phyloP scores from a whole-genome alignment of 345 rosid species.

The Linum usitatissimum region DNA sequence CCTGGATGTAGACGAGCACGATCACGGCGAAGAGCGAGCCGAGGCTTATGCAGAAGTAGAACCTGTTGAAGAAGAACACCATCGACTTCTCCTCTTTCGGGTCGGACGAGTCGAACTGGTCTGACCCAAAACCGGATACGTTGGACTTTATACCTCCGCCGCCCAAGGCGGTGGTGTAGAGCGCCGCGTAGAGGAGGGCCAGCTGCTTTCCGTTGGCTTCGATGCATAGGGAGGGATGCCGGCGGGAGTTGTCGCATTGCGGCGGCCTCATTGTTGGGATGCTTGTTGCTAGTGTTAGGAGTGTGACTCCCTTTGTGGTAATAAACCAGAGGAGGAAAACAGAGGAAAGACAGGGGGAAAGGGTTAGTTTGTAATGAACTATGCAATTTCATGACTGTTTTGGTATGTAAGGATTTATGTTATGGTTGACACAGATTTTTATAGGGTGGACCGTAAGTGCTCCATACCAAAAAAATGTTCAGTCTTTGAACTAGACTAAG shows the following conservation, averaged over 20 bases:
- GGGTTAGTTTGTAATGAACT: not conserved
- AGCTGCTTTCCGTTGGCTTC: constrained; percentile 62
- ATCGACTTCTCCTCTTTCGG: constrained; percentile 69
- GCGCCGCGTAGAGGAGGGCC: constrained; percentile 62
- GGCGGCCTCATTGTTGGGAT: constrained; percentile 76
- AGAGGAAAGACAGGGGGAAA: not conserved
- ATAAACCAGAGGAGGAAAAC: not conserved
- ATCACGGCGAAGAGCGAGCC: constrained; percentile 75
- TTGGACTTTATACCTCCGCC: constrained; percentile 91
- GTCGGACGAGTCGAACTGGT: constrained; percentile 62
- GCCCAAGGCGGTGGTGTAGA: constrained; percentile 69
- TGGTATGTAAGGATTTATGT: no score
- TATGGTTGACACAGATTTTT: no score
- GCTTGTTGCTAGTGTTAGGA: constrained; percentile 58
- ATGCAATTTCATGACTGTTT: no score
- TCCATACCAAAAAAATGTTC: no score
- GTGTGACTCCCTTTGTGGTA: constrained; percentile 41
- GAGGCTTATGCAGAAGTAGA: constrained; percentile 39
- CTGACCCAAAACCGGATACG: constrained; percentile 89
- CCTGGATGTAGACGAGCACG: constrained; percentile 76
- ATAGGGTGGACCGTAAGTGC: no score
- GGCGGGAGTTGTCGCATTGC: constrained; percentile 44
- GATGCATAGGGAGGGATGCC: constrained; percentile 46
- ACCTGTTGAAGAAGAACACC: constrained; percentile 25
- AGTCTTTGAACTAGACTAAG: no score